These are phyloP conservation scores for Ceratocystis eucalypticola DNA, from an alignment of 2,329 filamentous ascomycete genomes.

Conservation along the genomic window DNA sequence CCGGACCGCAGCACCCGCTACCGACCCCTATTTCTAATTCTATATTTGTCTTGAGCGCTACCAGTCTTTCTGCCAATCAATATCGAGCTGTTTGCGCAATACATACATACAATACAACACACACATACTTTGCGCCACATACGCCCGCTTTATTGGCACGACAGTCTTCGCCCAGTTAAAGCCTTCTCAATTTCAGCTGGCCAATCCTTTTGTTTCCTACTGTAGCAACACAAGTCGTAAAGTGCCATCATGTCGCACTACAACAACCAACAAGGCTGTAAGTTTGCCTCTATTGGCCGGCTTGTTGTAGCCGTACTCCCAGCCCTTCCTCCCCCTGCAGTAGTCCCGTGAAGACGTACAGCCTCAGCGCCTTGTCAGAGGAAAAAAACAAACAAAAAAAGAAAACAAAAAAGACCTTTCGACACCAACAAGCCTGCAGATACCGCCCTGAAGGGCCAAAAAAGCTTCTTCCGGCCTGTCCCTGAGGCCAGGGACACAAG, in stretches of 20 bases:
- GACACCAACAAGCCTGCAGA: not conserved
- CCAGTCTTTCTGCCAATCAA: not conserved
- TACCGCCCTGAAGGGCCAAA: not conserved
- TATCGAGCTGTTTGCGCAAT: no score
- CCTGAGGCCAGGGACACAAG: slow-evolving; percentile 8
- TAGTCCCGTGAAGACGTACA: not conserved
- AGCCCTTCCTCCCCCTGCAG: not conserved
- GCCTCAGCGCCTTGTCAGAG: not conserved
- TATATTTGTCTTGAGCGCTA: not conserved
- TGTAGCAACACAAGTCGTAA: not conserved
- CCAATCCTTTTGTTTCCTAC: not conserved
- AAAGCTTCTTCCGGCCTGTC: not conserved
- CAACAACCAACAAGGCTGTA: slow-evolving; percentile 18
- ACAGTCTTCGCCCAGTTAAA: not conserved
- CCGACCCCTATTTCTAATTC: not conserved
- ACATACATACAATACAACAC: not conserved
- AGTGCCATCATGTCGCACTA: slow-evolving; percentile 16
- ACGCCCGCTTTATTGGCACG: not conserved
- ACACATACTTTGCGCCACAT: not conserved
- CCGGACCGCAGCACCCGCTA: not conserved
- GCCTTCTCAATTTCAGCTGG: not conserved
- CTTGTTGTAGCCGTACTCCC: not conserved
- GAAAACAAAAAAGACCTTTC: not conserved
- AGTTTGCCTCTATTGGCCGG: slow-evolving; percentile 6
- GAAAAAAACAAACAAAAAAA: not conserved